A percentile compares a stretch with the other conserved stretches of the same genome.
Conservation (phyloP, 2,329 filamentous ascomycete species). For the Thyridium curvatum region DNA sequence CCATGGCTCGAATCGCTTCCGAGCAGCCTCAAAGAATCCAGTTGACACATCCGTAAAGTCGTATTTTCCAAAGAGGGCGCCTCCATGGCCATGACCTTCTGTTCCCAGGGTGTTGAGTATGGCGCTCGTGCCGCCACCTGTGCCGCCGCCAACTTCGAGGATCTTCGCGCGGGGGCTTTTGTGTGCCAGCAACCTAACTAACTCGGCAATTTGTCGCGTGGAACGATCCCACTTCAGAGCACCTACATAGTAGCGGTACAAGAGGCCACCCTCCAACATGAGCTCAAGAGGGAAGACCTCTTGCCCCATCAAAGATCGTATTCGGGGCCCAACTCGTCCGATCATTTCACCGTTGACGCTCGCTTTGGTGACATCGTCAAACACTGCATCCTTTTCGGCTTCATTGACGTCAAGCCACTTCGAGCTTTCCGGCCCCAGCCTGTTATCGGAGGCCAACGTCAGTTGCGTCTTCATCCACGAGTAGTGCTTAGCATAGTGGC, state of each 20-base stretch:
- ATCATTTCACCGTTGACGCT: slow-evolving; percentile 5
- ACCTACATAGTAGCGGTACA: slow-evolving; percentile 7
- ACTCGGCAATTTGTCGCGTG: neutral
- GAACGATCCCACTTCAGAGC: too few species aligned
- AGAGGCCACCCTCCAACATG: slow-evolving; percentile 7
- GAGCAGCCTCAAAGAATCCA: slow-evolving; percentile 28
- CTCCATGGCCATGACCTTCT: slow-evolving; percentile 1
- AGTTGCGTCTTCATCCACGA: neutral
- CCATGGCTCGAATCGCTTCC: slow-evolving; percentile 18
- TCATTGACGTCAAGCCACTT: neutral
- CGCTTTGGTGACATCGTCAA: neutral
- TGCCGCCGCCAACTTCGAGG: slow-evolving; percentile 28
- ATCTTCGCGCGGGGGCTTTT: slow-evolving; percentile 13
- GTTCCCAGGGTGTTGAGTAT: slow-evolving; percentile 9
- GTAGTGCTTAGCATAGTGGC: neutral
- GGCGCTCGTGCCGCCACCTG: slow-evolving; percentile 17
- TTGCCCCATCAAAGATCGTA: slow-evolving; percentile 2
- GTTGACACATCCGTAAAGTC: slow-evolving; percentile 34
- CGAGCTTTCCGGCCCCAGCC: slow-evolving; percentile 2
- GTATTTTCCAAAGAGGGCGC: slow-evolving; percentile 26
- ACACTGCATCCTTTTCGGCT: neutral
- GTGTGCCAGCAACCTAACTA: neutral
- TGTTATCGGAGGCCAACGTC: neutral
- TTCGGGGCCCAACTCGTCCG: slow-evolving; percentile 3
- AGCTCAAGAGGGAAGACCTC: slow-evolving; percentile 3